A percentile compares a stretch with the other conserved stretches of the same genome.
These are phyloP conservation scores for Hymenoscyphus linearis DNA, from an alignment of 2,329 filamentous ascomycete genomes.

Conservation along the genomic window DNA sequence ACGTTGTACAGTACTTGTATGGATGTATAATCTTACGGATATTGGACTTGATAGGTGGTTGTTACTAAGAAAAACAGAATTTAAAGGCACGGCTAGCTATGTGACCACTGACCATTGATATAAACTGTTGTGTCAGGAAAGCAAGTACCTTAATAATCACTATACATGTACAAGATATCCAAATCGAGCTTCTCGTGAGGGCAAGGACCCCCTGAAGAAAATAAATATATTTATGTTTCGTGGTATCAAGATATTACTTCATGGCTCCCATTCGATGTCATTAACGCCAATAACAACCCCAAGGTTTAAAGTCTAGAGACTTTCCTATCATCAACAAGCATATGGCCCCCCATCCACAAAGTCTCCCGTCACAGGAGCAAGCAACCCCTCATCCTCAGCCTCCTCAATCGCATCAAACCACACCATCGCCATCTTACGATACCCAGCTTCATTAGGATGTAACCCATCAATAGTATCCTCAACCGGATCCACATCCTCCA, in stretches of 20 bases:
- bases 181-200: too few species aligned
- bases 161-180: too few species aligned
- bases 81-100: too few species aligned
- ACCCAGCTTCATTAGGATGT: slow-evolving; percentile 7
- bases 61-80: too few species aligned
- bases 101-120: too few species aligned
- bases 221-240: not conserved
- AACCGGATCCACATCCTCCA: not conserved
- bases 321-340: not conserved
- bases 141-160: too few species aligned
- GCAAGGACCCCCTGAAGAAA: not conserved
- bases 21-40: too few species aligned
- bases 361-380: not conserved
- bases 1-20: too few species aligned
- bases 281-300: not conserved
- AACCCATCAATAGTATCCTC: slow-evolving; percentile 1
- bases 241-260: not conserved
- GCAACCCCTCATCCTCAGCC: not conserved
- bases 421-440: slow-evolving; percentile 1
- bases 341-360: slow-evolving; percentile 2
- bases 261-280: not conserved
- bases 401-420: slow-evolving; percentile 4
- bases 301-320: not conserved
- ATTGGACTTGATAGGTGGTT: too few species aligned
- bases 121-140: too few species aligned